These are phyloP conservation scores for Cryptococcus floricola DNA, from an alignment of 1,284 basidiomycete genomes.

Conservation along the genomic window DNA sequence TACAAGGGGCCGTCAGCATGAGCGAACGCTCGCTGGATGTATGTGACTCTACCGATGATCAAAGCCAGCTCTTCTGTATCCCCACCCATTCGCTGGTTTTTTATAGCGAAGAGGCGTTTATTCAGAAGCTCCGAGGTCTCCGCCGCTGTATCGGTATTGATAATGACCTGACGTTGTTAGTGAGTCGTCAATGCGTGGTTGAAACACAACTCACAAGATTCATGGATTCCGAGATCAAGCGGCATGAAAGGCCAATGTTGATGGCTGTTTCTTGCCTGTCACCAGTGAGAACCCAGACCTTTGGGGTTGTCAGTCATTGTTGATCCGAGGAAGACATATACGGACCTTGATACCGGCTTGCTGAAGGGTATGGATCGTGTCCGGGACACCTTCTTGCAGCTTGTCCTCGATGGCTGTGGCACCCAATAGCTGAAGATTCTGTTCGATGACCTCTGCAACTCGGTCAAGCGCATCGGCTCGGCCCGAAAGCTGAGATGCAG, in stretches of 20 bases:
- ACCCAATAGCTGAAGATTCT: constrained; percentile 84
- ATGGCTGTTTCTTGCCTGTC: constrained; percentile 99
- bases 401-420: constrained; percentile 99
- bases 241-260: constrained; percentile 97
- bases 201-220: constrained; percentile 65
- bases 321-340: neutral
- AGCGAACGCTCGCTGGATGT: neutral
- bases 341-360: constrained; percentile 91
- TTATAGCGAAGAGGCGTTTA: constrained; percentile 85
- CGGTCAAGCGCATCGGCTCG: constrained; percentile 90
- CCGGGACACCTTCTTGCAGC: constrained; percentile 96
- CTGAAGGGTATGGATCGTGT: constrained; percentile 95
- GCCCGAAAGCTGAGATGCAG: constrained; percentile 86
- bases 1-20: constrained; percentile 35
- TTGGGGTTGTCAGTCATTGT: constrained; percentile 1
- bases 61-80: constrained; percentile 93
- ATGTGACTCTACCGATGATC: constrained; percentile 68
- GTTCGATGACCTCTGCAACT: constrained; percentile 93
- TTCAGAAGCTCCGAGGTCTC: constrained; percentile 85
- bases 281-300: constrained; percentile 97
- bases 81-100: constrained; percentile 82
- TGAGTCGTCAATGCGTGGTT: neutral
- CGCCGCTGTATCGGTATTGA: constrained; percentile 83
- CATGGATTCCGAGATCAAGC: constrained; percentile 97
- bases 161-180: constrained; percentile 65